Evolutionary conservation across 2,329 filamentous ascomycete genomes (phyloP).

Genomic region (Ophiocordyceps camponoti-leonardi): DNA sequence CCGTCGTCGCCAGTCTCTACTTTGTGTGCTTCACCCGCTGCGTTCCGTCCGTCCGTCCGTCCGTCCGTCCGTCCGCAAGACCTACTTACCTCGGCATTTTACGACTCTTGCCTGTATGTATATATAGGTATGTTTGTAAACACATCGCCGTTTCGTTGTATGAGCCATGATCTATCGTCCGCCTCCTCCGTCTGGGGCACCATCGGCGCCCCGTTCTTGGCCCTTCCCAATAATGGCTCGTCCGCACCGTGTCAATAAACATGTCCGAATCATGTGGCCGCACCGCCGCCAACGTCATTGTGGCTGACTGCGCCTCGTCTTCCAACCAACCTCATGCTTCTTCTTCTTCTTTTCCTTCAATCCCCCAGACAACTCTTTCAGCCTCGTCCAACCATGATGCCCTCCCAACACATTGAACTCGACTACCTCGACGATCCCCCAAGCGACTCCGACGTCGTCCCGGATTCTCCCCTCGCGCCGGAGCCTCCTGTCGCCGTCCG

Average conservation of each 20-base stretch:
- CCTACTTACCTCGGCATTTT: too few relatives aligned
- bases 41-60: too few relatives aligned
- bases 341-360: neutral
- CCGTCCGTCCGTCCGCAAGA: too few relatives aligned
- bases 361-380: neutral
- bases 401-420: slow-evolving; percentile 1
- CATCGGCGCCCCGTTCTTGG: neutral
- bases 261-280: neutral
- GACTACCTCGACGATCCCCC: slow-evolving; percentile 1
- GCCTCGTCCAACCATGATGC: neutral
- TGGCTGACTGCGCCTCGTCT: neutral
- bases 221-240: neutral
- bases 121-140: too few relatives aligned
- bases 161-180: neutral
- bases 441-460: neutral
- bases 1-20: too few relatives aligned
- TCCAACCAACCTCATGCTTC: neutral
- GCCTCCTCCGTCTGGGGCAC: neutral
- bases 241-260: neutral
- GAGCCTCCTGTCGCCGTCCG: slow-evolving; percentile 2
- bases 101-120: too few relatives aligned
- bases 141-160: too few relatives aligned
- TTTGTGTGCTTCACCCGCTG: too few relatives aligned
- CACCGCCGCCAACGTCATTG: neutral
- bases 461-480: slow-evolving; percentile 2